These are phyloP conservation scores for Arthrobotrys pseudoclavata DNA, from an alignment of 2,329 filamentous ascomycete species.

Conservation along the genomic window DNA sequence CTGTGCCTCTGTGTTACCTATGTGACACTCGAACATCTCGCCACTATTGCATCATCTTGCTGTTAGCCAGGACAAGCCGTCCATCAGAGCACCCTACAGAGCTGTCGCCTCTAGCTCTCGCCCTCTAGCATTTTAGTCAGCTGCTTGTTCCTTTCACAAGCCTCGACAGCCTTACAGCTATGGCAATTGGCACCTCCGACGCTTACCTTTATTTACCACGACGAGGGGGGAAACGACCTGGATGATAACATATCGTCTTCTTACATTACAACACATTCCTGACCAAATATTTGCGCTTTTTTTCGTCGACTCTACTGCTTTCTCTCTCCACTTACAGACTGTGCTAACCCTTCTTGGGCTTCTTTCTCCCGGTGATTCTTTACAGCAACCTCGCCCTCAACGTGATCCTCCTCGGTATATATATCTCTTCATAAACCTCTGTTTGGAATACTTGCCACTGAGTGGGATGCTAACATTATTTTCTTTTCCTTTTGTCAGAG, in stretches of 20 bases:
- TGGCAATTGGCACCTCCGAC: constrained; percentile 31
- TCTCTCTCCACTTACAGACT: constrained; percentile 46
- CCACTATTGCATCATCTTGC: constrained; percentile 5
- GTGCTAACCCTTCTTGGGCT: constrained; percentile 57
- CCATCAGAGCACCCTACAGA: constrained; percentile 31
- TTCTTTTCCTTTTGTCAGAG: constrained; percentile 17
- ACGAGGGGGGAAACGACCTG: constrained; percentile 24
- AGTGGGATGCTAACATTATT: not conserved
- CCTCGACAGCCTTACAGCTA: constrained; percentile 47
- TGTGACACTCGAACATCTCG: constrained; percentile 43
- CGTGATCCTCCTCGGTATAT: constrained; percentile 52
- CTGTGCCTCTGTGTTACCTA: constrained; percentile 40
- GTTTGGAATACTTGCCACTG: not conserved
- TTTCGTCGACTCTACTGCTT: constrained; percentile 33
- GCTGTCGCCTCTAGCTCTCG: constrained; percentile 23
- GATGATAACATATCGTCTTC: constrained; percentile 23
- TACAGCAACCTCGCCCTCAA: constrained; percentile 53
- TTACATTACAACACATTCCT: constrained; percentile 31
- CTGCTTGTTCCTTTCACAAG: constrained; percentile 40
- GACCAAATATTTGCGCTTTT: constrained; percentile 27
- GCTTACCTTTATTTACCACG: constrained; percentile 5
- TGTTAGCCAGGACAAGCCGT: constrained; percentile 35
- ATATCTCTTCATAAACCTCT: not conserved
- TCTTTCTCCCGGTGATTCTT: constrained; percentile 44
- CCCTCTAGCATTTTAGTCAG: constrained; percentile 51